A percentile compares a stretch with the other conserved stretches of the same genome.
Conservation (phyloP, 2,329 filamentous ascomycete genomes). For the Claviceps humidiphila region DNA sequence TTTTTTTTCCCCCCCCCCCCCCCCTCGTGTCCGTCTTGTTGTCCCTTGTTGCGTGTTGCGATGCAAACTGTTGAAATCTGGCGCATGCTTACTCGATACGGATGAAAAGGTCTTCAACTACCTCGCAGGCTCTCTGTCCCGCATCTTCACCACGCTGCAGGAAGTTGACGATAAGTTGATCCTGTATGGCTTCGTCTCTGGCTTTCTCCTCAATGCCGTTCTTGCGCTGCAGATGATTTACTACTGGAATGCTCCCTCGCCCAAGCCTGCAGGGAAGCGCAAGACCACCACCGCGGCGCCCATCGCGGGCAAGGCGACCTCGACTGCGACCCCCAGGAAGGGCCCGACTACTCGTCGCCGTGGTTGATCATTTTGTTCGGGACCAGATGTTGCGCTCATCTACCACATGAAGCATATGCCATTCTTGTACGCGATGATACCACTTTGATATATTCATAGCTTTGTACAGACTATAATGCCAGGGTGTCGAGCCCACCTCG, state of each 20-base stretch:
- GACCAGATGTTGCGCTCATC: neutral
- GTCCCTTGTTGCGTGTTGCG: too few species aligned
- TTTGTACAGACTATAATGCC: too few species aligned
- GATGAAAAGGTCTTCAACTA: conserved; percentile 82
- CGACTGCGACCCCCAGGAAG: conserved; percentile 25
- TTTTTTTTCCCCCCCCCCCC: too few species aligned
- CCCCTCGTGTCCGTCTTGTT: too few species aligned
- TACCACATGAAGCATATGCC: neutral
- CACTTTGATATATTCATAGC: too few species aligned
- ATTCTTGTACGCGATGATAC: neutral
- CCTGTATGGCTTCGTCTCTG: conserved; percentile 84
- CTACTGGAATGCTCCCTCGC: conserved; percentile 72
- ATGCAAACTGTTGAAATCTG: too few species aligned
- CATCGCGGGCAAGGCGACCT: conserved; percentile 14
- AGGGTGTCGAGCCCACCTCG: too few species aligned
- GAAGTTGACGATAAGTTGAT: conserved; percentile 96
- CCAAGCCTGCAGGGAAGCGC: conserved; percentile 30
- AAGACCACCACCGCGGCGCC: conserved; percentile 16
- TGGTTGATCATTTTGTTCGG: conserved; percentile 16
- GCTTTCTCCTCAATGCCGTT: conserved; percentile 78
- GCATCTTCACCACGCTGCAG: conserved; percentile 95
- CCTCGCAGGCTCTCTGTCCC: conserved; percentile 77
- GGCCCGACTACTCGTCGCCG: conserved; percentile 31
- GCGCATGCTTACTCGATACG: too few species aligned
- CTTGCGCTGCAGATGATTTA: conserved; percentile 84